Evolutionary conservation across 148 eudicot species (phyloP).

Genomic region (Chenopodium berlandieri): DNA sequence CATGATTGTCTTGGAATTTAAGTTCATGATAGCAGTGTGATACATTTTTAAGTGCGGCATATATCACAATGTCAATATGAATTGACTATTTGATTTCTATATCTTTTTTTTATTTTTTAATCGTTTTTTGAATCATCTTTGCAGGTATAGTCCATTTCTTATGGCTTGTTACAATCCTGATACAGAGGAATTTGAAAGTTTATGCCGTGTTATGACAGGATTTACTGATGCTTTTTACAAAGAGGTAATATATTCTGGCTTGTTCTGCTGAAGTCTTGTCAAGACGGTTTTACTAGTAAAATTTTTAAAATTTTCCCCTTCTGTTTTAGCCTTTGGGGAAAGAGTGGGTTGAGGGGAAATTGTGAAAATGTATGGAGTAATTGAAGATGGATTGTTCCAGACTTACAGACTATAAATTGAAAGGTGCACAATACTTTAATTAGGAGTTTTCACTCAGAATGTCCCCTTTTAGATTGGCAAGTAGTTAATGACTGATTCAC

Average conservation of each 20-base stretch:
- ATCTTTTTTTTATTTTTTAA: no score
- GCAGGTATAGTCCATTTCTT: conserved; percentile 97
- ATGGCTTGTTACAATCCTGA: conserved; percentile 98
- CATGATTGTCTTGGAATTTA: neutral
- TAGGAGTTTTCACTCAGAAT: neutral
- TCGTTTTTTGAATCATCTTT: no score
- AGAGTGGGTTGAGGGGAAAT: neutral
- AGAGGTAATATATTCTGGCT: conserved; percentile 46
- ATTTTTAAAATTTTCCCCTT: neutral
- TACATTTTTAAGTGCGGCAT: neutral
- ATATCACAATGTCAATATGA: neutral
- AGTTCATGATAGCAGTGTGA: neutral
- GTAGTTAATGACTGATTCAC: no score
- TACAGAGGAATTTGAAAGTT: conserved; percentile 87
- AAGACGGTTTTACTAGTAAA: neutral
- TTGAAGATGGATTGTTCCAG: neutral
- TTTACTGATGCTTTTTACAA: conserved; percentile 86
- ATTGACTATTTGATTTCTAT: neutral
- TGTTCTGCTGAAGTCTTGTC: neutral
- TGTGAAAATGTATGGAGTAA: neutral
- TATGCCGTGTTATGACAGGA: conserved; percentile 99
- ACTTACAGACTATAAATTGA: neutral
- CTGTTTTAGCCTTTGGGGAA: neutral
- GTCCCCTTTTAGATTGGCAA: neutral
- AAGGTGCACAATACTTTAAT: neutral